Conservation (phyloP, 108 stramenopile genomes). For the Bacterosira constricta region DNA sequence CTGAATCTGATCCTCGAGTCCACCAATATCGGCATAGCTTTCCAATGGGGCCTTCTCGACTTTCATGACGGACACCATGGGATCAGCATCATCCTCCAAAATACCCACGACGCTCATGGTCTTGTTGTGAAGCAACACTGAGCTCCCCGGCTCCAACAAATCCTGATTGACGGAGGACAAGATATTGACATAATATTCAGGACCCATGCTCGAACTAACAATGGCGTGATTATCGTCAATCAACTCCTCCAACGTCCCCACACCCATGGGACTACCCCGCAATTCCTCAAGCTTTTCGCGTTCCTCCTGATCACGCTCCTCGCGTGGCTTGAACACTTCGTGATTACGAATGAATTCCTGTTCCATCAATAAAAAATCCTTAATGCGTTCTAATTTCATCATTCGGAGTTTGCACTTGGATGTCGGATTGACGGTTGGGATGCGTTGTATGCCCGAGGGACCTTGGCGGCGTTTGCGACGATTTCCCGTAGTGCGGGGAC, state of each 20-base stretch:
- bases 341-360: constrained; percentile 99
- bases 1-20: constrained; percentile 98
- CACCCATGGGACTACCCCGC: constrained; percentile 94
- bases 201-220: constrained; percentile 93
- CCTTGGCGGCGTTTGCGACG: constrained; percentile 94
- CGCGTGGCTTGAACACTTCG: constrained; percentile 97
- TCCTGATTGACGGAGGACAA: constrained; percentile 98
- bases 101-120: constrained; percentile 98
- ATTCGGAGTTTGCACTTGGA: constrained; percentile 97
- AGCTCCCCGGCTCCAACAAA: constrained; percentile 96
- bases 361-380: constrained; percentile 99
- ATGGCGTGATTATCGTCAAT: constrained; percentile 99
- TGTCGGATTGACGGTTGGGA: constrained; percentile 90
- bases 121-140: constrained; percentile 98
- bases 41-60: constrained; percentile 99
- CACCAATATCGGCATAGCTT: constrained; percentile 98
- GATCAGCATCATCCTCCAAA: constrained; percentile 96
- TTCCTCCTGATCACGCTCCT: constrained; percentile 96
- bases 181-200: constrained; percentile 99
- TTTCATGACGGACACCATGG: constrained; percentile 99
- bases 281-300: constrained; percentile 98
- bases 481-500: constrained; percentile 67
- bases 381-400: constrained; percentile 97
- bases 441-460: constrained; percentile 81
- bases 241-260: constrained; percentile 98